Percentiles rank a stretch among this genome's conserved stretches.
Conservation (phyloP, 2,329 filamentous ascomycete species). For the Aspergillus melleus region DNA sequence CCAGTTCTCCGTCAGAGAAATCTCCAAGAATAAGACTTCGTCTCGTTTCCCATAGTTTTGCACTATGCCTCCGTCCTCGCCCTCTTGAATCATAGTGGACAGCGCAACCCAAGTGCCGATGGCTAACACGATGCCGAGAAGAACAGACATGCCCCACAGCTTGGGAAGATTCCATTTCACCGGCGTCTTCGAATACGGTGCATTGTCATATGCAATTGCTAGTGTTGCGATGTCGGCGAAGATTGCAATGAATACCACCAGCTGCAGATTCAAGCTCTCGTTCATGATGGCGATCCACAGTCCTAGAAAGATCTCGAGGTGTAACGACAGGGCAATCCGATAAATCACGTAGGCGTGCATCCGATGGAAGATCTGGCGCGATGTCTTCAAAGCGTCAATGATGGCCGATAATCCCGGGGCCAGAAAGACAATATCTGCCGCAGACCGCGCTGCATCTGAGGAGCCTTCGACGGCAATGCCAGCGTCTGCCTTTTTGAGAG, state of each 20-base stretch:
- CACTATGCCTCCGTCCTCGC: constrained; percentile 76
- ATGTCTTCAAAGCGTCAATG: constrained; percentile 89
- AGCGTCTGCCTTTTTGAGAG: constrained; percentile 92
- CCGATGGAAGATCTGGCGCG: constrained; percentile 91
- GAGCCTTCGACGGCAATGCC: constrained; percentile 93
- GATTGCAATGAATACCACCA: constrained; percentile 92
- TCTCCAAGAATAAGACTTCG: constrained; percentile 82
- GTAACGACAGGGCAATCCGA: constrained; percentile 87
- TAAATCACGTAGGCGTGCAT: constrained; percentile 97
- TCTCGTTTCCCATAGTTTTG: constrained; percentile 85
- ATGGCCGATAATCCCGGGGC: constrained; percentile 88
- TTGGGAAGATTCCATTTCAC: constrained; percentile 96
- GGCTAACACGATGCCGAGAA: constrained; percentile 78
- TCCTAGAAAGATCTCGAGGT: constrained; percentile 87
- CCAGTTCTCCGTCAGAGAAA: constrained; percentile 92
- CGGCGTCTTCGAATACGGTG: constrained; percentile 78
- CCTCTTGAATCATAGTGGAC: constrained; percentile 73
- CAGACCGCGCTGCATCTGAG: constrained; percentile 85
- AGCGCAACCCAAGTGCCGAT: constrained; percentile 85
- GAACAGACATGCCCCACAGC: constrained; percentile 88
- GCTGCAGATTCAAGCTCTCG: constrained; percentile 76
- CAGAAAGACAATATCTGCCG: constrained; percentile 91
- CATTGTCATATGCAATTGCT: constrained; percentile 91
- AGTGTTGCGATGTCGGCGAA: constrained; percentile 91
- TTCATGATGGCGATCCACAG: constrained; percentile 90